Evolutionary conservation across 148 eudicot species (phyloP), one percentile per base, ranked within the genome.

Genomic region (Camellia granthamiana): DNA sequence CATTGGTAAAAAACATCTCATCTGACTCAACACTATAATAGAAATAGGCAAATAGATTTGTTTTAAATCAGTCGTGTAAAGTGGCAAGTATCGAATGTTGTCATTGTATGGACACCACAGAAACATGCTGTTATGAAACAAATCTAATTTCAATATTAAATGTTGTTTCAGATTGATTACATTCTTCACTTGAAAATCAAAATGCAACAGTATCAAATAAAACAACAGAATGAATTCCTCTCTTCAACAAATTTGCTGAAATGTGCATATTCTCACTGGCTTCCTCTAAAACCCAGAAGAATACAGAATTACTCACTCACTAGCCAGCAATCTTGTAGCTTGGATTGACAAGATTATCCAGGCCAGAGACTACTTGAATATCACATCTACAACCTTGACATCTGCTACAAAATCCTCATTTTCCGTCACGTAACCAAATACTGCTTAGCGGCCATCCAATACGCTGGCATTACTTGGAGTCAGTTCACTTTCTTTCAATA

Each of bases 401-500:
- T 96, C 99, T 19, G 99, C 99, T 84, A 96, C 87, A 69, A 69
- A 81, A 78, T 92, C 98, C 83, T 96, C 92, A 78, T 94, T 96
- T 79, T 93, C 88, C 2, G 98, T 96, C 51, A 96, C 92, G 61
- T 93, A 96, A 71, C 98, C 99, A 69, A 96, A 93, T 69, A 96
- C 99, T 6, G 99, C 85, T 73, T 96, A 93, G 10, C 99, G 91
- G 51, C 99, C 99, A 42, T 96, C 99, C 87, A 96, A 85, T 79
- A 96, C 92, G 79, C 93, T 96, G 86, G 99, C 94, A 69, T 96
- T 96, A 84, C 99, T 96, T 1, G 98, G 99, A 77, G 99, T 93
- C 70, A 96, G 78, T 84, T 96, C 99, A 80, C 99, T 96, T 86
- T 96, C 99, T 87, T 96, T 96, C 86, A 96, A 77, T 44, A 96